Evolutionary conservation across 345 rosid genomes (phyloP), one percentile per base, ranked within the genome.

Genomic region (Clausena lansium): DNA sequence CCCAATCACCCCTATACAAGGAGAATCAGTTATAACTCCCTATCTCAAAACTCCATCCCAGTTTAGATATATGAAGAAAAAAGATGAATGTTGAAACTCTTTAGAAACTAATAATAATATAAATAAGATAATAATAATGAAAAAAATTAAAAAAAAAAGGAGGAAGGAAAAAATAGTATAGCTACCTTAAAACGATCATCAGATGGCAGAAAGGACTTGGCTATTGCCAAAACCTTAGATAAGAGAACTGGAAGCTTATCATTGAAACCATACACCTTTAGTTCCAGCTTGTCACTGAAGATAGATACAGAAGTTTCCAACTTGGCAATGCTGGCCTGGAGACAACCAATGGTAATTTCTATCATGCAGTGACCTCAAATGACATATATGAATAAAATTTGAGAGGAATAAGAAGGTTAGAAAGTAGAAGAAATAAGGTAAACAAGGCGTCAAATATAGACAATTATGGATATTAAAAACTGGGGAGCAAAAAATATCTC

Each of bases 301-400:
- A 87, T 80, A 57, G 94, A 85, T 69, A 94, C 88, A 66, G 92
- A 86, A 45, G 99, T 90, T 87, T 94, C 97, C 86, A 96, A 86
- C 85, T 89, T 96, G 78, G 99, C 97, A 68, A 96, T 85, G 79
- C 93, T 87, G 79, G 99, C 99, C 99, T 96, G 97, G 81, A 86
- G 75, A 66, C 8, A 78, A 73, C 35, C 22, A 77, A 71, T 30
- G 41, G 62, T 62, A 59, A 47, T 54, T 36, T 20, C 0, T 67
- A 36, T 76, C 76, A 78, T 2, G 50, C 7, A 70, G 57, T 73
- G 67, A 75, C 67, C 63, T 57, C 35, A 52, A 72, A 33, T 54
- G 55, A 50, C 70, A 27, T 45, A 78, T 7, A 27, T 57, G 66
- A 70, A 62, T 8, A 77, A 35, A 77, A 57, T 32, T 5, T 2